Evolutionary conservation across 208 protist genomes (phyloP).

Genomic region (Zelonia costaricensis): DNA sequence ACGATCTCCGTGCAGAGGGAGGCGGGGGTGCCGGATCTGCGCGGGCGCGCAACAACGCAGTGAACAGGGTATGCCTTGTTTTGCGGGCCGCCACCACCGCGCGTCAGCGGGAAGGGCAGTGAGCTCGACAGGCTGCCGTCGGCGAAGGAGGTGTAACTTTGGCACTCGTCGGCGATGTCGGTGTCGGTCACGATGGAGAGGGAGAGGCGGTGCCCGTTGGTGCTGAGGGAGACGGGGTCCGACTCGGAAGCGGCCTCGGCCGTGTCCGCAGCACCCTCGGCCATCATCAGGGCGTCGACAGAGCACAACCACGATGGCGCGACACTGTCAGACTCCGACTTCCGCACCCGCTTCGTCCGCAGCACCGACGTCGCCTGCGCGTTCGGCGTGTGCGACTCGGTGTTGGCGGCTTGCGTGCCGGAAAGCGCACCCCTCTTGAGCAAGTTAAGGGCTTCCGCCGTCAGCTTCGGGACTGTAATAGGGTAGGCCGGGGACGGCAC

Average conservation of each 20-base stretch:
- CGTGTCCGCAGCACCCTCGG: neutral
- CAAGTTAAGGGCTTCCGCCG: neutral
- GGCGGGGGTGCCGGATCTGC: neutral
- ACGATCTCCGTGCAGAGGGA: neutral
- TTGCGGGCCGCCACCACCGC: neutral
- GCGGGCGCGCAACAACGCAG: neutral
- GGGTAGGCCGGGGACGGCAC: neutral
- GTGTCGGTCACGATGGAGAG: conserved; percentile 16
- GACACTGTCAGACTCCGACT: neutral
- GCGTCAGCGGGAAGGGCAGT: neutral
- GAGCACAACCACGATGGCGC: neutral
- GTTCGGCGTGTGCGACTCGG: neutral
- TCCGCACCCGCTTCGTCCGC: conserved; percentile 4
- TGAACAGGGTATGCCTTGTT: neutral
- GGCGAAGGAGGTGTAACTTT: neutral
- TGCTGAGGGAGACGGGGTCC: neutral
- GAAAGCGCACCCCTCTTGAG: neutral
- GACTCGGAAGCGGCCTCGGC: neutral
- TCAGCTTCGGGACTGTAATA: neutral
- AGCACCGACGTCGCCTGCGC: neutral
- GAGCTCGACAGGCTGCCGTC: conserved; percentile 1
- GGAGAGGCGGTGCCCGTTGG: neutral
- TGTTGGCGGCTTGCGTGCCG: neutral
- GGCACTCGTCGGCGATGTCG: conserved; percentile 24
- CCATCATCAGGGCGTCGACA: neutral